A percentile compares a stretch with the other conserved stretches of the same genome.
These are phyloP conservation scores for Starmerella vaccinii DNA, from an alignment of 805 yeast species.

Conservation along the genomic window DNA sequence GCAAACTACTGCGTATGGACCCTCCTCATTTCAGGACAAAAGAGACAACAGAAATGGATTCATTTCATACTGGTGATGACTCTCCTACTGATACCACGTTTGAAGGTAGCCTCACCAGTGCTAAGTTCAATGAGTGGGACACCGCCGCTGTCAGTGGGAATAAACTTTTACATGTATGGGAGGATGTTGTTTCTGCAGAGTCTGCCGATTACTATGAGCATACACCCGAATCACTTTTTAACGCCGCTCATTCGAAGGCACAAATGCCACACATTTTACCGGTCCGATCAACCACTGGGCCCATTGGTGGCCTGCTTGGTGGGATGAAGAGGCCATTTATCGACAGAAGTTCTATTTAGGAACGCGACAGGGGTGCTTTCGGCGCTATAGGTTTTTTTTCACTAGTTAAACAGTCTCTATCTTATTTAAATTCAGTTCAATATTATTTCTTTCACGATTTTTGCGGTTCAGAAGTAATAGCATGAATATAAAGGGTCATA, in stretches of 20 bases:
- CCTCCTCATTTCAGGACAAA: neutral
- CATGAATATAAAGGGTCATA: neutral
- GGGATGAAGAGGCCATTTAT: neutral
- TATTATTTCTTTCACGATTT: no score
- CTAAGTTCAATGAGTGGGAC: slow-evolving; percentile 4
- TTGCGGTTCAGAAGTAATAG: neutral
- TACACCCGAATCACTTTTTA: neutral
- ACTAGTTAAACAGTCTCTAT: no score
- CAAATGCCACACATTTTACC: neutral
- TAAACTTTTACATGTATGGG: neutral
- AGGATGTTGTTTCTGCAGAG: neutral
- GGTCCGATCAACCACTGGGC: neutral
- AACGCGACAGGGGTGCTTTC: no score
- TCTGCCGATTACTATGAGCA: neutral
- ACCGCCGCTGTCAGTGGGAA: neutral
- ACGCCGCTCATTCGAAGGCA: neutral
- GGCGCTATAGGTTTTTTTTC: no score
- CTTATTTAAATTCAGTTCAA: no score
- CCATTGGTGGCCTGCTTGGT: neutral
- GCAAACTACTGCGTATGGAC: neutral
- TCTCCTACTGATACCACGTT: neutral
- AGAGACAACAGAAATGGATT: neutral
- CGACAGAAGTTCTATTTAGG: no score
- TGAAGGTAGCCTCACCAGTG: neutral
- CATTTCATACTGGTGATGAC: neutral